Percentiles rank a stretch among this genome's conserved stretches.
These are phyloP conservation scores for Nephelium lappaceum DNA, from an alignment of 345 rosid species.

Conservation along the genomic window DNA sequence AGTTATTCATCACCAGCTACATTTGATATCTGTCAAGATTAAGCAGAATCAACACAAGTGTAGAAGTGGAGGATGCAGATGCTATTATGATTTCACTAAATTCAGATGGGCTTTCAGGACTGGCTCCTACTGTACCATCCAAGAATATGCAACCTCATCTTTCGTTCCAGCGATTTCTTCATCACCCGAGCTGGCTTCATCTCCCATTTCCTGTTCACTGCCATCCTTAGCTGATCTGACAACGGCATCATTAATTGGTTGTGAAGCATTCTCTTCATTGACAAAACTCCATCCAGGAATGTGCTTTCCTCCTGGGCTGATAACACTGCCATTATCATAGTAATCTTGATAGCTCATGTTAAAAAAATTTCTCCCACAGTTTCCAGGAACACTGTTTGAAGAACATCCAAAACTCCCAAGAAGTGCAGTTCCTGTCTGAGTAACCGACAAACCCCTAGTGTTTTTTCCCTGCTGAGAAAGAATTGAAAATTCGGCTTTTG, in stretches of 20 bases:
- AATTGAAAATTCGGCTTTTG: conserved; percentile 9
- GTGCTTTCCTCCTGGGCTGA: conserved; percentile 23
- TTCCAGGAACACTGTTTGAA: conserved; percentile 20
- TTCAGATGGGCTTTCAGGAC: conserved; percentile 4
- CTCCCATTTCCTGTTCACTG: conserved; percentile 37
- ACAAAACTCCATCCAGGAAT: conserved; percentile 37
- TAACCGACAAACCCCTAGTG: conserved; percentile 6
- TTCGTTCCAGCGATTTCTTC: conserved; percentile 31
- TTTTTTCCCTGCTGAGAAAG: conserved; percentile 22
- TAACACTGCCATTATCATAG: conserved; percentile 25
- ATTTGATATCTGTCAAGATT: neutral
- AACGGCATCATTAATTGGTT: conserved; percentile 28
- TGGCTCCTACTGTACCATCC: conserved; percentile 17
- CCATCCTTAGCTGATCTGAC: conserved; percentile 27
- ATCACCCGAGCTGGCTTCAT: conserved; percentile 30
- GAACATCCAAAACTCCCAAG: conserved; percentile 25
- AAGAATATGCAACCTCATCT: conserved; percentile 19
- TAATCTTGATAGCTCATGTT: conserved; percentile 22
- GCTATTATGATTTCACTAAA: conserved; percentile 19
- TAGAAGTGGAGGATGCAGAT: neutral
- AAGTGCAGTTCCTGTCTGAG: conserved; percentile 14
- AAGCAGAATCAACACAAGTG: neutral
- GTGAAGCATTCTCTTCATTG: conserved; percentile 29
- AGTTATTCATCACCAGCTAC: neutral
- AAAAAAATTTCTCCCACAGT: conserved; percentile 19